Conservation (phyloP, 2,329 filamentous ascomycete species). For the Kalmusia sp. region DNA sequence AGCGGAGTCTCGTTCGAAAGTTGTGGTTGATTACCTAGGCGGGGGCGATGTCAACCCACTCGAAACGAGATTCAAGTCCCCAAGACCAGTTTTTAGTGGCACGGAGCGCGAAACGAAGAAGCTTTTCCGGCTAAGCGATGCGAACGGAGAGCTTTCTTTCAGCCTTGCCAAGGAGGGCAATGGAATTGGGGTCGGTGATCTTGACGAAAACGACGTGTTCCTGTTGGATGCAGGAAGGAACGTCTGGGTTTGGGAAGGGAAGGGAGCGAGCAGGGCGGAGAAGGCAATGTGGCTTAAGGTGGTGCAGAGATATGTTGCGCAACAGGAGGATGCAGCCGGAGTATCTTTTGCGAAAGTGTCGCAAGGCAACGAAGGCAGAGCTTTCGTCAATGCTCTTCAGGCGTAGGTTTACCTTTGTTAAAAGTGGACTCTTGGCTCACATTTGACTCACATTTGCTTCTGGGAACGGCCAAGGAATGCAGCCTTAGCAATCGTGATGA, state of each 20-base stretch:
- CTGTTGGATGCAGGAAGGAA: constrained; percentile 64
- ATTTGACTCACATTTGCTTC: not conserved
- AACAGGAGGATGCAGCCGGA: constrained; percentile 51
- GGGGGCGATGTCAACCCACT: constrained; percentile 50
- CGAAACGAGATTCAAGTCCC: constrained; percentile 50
- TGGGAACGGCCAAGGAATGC: not conserved
- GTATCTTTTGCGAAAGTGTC: constrained; percentile 63
- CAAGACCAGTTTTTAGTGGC: constrained; percentile 48
- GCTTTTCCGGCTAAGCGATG: constrained; percentile 70
- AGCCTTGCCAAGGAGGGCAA: constrained; percentile 64
- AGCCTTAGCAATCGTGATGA: not conserved
- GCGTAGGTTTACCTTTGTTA: constrained; percentile 11
- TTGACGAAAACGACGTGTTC: constrained; percentile 68
- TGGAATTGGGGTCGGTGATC: constrained; percentile 54
- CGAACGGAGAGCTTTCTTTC: constrained; percentile 64
- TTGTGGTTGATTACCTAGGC: constrained; percentile 60
- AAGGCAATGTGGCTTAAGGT: constrained; percentile 67
- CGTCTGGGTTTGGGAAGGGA: constrained; percentile 73
- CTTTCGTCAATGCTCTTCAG: constrained; percentile 59
- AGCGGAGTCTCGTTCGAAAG: constrained; percentile 61
- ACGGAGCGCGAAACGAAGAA: constrained; percentile 46
- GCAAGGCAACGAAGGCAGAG: constrained; percentile 62
- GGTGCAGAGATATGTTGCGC: constrained; percentile 62
- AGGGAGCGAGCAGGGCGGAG: constrained; percentile 64
- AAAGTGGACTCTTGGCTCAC: not conserved